Base-by-base conservation (phyloP, 2,329 filamentous ascomycete genomes). In the Penicillium sp. region DNA sequence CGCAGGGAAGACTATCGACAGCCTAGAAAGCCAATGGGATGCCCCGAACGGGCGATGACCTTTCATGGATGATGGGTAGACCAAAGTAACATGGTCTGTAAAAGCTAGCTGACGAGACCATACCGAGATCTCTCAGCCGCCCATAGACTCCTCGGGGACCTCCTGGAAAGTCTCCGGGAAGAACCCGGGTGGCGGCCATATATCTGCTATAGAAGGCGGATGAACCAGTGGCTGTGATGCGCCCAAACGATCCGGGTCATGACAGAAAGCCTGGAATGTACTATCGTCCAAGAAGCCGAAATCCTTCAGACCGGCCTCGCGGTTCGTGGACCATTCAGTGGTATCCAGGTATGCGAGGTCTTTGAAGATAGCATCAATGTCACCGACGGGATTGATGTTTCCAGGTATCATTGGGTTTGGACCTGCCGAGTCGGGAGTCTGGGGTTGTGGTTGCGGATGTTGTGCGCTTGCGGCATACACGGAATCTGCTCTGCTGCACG, bases 291-390 rank as follows among this genome's bases (percentile, higher is more conserved):
- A 59, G 47, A 78, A 78, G 1, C 75, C 75, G 58, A 78, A 78
- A 39, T 78, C 75, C 54, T 72, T 75, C 31, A 78, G 61, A 0
- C 70, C 73, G 24, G 74, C 73, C 58, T 76, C 72, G 46, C 75
- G 72, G 54, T 69, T 75, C 31, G 62, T 72, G 2, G 74, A 67
- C 75, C 75, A 78, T 52, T 78, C 75, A 26, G 73, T 78, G 5
- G 74, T 77, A 55, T 78, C 76, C 7, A 78, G 69, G 62, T 78
- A 75, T 34, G 75, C 75, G 45, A 78, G 68, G 42, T 78, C 76
- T 55, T 76, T 73, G 61, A 78, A 78, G 31, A 78, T 74, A 8
- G 74, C 73, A 53, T 79, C 76, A 16, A 78, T 65, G 34, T 76
- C 73, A 24, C 63, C 57, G 34, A 54, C 62, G 18, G 59, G 29